Base-by-base conservation (phyloP, 345 rosid species). In the Hypericum perforatum region DNA sequence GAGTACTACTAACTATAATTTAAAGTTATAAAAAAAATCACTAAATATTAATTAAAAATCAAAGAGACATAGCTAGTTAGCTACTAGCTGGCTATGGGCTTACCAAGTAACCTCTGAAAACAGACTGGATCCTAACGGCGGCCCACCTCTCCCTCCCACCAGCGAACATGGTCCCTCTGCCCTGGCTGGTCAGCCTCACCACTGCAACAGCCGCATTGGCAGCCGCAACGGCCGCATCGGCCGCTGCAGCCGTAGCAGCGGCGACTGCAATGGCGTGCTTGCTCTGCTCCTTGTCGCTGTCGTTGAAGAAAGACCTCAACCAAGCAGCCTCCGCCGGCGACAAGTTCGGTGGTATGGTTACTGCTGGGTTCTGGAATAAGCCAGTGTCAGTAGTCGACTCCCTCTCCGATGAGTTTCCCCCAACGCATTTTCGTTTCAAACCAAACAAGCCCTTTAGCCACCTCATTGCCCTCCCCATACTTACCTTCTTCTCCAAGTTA, bases 1-100 rank as follows among this genome's bases (percentile, higher is more conserved):
- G 32, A 22, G 32, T 22, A 22, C n/a, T n/a, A n/a, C n/a, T n/a
- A n/a, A n/a, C n/a, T n/a, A n/a, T n/a, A n/a, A n/a, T n/a, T n/a
- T n/a, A n/a, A n/a, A n/a, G n/a, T n/a, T 1, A 22, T 22, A 92
- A 10, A 75, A 67, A 44, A 81, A 80, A 9, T 86, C 63, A 15
- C 75, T 81, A 9, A 56, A 16, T 65, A 62, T 59, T 59, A 77
- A 0, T 22, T 22, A 22, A 78, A 72, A 58, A 82, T 79, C 39
- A 22, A 22, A 22, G 32, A 22, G 32, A 22, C 32, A 22, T 1
- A 22, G 32, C 1, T 22, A 22, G 32, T 4, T 4, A 76, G 56
- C 89, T 88, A 76, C 32, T 22, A 22, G 32, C 32, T 22, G 32
- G 32, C 32, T 22, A 22, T n/a, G 5, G 41, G 32, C 67, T 47